phyloP scores from a whole-genome alignment of 2,329 filamentous ascomycete genomes.

The Colletotrichum gloeosporioides region DNA sequence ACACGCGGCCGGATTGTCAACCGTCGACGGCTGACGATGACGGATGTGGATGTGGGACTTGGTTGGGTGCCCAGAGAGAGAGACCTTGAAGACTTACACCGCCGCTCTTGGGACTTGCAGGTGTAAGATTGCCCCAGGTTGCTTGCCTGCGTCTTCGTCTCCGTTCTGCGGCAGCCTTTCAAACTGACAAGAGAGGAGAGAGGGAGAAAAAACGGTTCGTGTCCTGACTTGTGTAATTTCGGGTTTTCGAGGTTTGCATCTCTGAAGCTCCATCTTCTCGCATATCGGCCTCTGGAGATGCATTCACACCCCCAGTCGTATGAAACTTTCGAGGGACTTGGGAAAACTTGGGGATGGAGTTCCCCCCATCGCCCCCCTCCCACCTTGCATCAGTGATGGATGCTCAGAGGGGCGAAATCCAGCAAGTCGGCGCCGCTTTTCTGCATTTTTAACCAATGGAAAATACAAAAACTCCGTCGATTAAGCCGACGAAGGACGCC shows the following conservation, averaged over 20 bases:
- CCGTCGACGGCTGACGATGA: slow-evolving; percentile 18
- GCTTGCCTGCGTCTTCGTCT: neutral
- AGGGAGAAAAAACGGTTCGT: neutral
- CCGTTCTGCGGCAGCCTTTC: neutral
- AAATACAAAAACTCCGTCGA: slow-evolving; percentile 26
- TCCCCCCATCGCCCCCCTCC: neutral
- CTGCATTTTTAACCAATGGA: slow-evolving; percentile 39
- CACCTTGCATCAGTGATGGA: slow-evolving; percentile 1
- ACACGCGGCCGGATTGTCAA: neutral
- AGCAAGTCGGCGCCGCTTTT: slow-evolving; percentile 23
- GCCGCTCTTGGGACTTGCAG: slow-evolving; percentile 9
- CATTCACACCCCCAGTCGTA: neutral
- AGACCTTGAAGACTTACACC: slow-evolving; percentile 11
- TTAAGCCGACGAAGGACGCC: slow-evolving; percentile 19
- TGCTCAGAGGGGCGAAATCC: slow-evolving; percentile 12
- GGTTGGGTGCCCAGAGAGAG: neutral
- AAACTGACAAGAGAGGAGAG: neutral
- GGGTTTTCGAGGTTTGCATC: neutral
- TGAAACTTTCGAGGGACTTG: neutral
- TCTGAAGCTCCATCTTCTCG: neutral
- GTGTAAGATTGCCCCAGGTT: neutral
- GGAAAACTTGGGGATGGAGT: neutral
- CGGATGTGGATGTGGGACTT: slow-evolving; percentile 11
- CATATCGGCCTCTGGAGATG: neutral
- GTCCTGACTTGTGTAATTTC: neutral